A percentile compares a stretch with the other conserved stretches of the same genome.
Evolutionary conservation across 148 eudicot genomes (phyloP).

Genomic region (Fagopyrum homotropicum): DNA sequence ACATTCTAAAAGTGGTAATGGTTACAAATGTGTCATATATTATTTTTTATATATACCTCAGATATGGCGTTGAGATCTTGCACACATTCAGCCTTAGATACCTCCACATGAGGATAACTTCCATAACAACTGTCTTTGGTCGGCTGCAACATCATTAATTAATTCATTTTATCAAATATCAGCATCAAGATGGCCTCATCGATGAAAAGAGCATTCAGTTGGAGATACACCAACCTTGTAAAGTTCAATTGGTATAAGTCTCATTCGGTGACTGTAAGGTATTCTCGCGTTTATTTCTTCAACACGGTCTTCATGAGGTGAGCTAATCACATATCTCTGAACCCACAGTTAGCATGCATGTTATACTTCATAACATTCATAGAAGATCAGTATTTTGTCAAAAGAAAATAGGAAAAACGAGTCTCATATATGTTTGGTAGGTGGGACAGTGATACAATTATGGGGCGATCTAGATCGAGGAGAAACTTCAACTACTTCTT

Average conservation of each 20-base stretch:
- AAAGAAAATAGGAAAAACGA: too few species aligned
- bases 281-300: not conserved
- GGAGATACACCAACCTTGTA: constrained; percentile 20
- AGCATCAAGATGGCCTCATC: not conserved
- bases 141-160: not conserved
- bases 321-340: not conserved
- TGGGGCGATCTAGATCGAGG: too few species aligned
- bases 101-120: constrained; percentile 8
- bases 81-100: constrained; percentile 11
- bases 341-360: not conserved
- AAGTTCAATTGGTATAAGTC: constrained; percentile 24
- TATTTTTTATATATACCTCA: not conserved
- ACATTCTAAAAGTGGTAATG: too few species aligned
- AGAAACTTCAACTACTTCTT: too few species aligned
- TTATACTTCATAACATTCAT: not conserved
- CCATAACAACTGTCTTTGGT: constrained; percentile 16
- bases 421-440: not conserved
- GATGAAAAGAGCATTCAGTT: not conserved
- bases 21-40: too few species aligned
- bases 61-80: constrained; percentile 9
- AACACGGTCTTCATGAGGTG: constrained; percentile 14
- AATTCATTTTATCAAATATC: not conserved
- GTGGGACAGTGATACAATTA: too few species aligned
- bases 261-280: constrained; percentile 30
- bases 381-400: too few species aligned